A percentile compares a stretch with the other conserved stretches of the same genome.
Evolutionary conservation across 805 yeast genomes (phyloP).

Genomic region (Candida maris): DNA sequence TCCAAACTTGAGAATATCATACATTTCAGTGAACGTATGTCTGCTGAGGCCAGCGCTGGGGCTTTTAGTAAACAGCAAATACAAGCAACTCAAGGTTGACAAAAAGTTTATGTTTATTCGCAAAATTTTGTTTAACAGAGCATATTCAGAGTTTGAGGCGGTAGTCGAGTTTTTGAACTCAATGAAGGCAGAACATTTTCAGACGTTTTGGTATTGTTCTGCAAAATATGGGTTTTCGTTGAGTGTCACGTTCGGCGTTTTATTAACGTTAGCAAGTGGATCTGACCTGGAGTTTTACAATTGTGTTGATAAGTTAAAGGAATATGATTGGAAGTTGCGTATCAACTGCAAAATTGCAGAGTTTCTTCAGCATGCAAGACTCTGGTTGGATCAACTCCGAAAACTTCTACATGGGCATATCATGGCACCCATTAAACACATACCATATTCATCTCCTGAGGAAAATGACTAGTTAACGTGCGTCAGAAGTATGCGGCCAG

Average conservation of each 20-base stretch:
- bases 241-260: conserved; percentile 11
- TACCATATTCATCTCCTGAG: no score
- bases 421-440: no score
- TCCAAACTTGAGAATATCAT: conserved; percentile 13
- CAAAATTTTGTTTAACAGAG: conserved; percentile 9
- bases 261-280: conserved; percentile 7
- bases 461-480: no score
- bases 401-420: no score
- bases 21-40: conserved; percentile 8
- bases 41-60: conserved; percentile 14
- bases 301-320: conserved; percentile 14
- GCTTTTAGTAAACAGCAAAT: conserved; percentile 6
- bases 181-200: conserved; percentile 18
- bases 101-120: conserved; percentile 10
- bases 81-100: conserved; percentile 2
- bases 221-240: conserved; percentile 12
- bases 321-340: conserved; percentile 16
- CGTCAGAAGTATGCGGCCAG: no score
- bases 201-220: conserved; percentile 19
- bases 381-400: conserved; percentile 16
- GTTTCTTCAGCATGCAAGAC: conserved; percentile 13
- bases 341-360: conserved; percentile 19
- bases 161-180: conserved; percentile 12
- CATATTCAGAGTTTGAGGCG: conserved; percentile 11
- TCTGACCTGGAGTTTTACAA: conserved; percentile 3